These are phyloP conservation scores for Mucor lusitanicus DNA, from an alignment of 371 early-diverging fungal species.

Conservation along the genomic window DNA sequence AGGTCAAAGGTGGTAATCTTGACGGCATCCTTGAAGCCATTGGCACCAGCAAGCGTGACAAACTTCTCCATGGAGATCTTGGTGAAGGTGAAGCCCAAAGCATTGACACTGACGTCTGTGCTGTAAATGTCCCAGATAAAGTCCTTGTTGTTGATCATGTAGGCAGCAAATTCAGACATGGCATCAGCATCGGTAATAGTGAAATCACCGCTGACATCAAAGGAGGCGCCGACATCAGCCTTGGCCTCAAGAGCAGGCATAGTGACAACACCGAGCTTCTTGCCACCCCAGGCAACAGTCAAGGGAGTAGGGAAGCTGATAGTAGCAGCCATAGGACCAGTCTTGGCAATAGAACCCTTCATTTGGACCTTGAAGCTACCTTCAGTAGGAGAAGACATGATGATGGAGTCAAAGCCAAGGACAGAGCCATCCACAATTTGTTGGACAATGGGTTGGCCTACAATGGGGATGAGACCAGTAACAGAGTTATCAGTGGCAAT, in stretches of 20 bases:
- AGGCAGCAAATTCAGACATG: conserved; percentile 55
- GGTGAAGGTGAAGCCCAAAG: conserved; percentile 60
- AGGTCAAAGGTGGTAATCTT: conserved; percentile 56
- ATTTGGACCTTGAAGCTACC: conserved; percentile 54
- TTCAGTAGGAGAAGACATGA: conserved; percentile 54
- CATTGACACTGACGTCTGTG: conserved; percentile 54
- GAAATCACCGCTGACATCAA: conserved; percentile 53
- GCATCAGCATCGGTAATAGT: conserved; percentile 41
- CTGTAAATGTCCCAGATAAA: conserved; percentile 63
- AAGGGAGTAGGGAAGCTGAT: conserved; percentile 57
- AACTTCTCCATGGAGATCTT: conserved; percentile 56
- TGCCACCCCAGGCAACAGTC: conserved; percentile 53
- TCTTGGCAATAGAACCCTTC: conserved; percentile 57
- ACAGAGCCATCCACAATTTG: conserved; percentile 52
- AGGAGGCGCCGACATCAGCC: conserved; percentile 49
- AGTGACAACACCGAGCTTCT: conserved; percentile 45
- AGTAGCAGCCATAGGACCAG: conserved; percentile 65
- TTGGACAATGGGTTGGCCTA: conserved; percentile 64
- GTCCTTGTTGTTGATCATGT: conserved; percentile 56
- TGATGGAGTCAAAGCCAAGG: conserved; percentile 50
- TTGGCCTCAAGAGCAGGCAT: conserved; percentile 52
- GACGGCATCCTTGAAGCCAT: conserved; percentile 57
- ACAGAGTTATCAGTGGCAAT: conserved; percentile 49
- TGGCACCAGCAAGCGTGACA: conserved; percentile 55
- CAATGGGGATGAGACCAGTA: conserved; percentile 52